Base-by-base conservation (phyloP, 768 basidiomycete genomes). In the Lentinula aciculospora region DNA sequence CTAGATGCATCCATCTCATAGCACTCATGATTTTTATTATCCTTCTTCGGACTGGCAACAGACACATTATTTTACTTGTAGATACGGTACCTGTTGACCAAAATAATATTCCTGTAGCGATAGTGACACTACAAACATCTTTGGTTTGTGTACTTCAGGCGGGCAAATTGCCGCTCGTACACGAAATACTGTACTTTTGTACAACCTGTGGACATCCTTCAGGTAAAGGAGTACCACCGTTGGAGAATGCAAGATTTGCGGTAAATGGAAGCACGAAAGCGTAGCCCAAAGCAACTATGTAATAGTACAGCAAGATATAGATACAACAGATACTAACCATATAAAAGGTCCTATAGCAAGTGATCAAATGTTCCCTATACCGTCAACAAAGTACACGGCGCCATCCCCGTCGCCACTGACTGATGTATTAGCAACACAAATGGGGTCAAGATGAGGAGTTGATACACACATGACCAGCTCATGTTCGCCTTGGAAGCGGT, bases 391-490 rank as follows among this genome's bases (percentile, higher is more conserved):
- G 36, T 60, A 58, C 4, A 51, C 19, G 10, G 23, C 34, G 3
- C 57, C 57, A 23, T 50, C 57, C 13, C 48, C 57, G 21, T 58
- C 57, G n/a, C 57, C 57, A 42, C 57, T 58, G 46, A 21, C 10
- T 45, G 32, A 42, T 13, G 7, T 1, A 8, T 49, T 36, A 40
- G 19, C 12, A 49, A 47, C 23, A 39, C 31, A 32, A 34, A 57
- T 49, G 39, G 25, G 5, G 12, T 48, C 48, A 28, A 39, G 61
- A 56, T 62, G n/a, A 28, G 47, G 4, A 4, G 8, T 2, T 9
- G n/a, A 8, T 32, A 76, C 77, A 62, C 67, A 89, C 87, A 87
- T 77, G 56, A 90, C 71, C 1, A 90, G 71, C 5, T 79, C 73
- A 57, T 80, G 71, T 62, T 88, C 83, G 3, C 76, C 77, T 28